Evolutionary conservation across 768 basidiomycete genomes (phyloP), one percentile per base, ranked within the genome.

Genomic region (Lyophyllum semitale): DNA sequence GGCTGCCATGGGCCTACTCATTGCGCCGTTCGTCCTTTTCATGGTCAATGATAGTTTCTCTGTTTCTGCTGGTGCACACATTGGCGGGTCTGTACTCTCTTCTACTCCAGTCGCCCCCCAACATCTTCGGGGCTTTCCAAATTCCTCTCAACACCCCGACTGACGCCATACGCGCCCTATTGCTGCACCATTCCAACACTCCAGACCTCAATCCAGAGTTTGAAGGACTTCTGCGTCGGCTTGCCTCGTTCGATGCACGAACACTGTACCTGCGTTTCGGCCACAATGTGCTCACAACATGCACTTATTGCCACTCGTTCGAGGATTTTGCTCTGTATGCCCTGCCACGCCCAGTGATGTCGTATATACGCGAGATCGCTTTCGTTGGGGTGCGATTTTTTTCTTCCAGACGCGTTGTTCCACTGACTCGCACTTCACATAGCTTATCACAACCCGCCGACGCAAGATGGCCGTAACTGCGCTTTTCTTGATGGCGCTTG

Each of bases 191-290:
- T 1, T 80, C 79, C 8, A 75, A 76, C 23, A 67, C 70, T 2
- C 73, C 70, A 48, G 64, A 67, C 27, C 46, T 89, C 6, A 82
- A 82, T 3, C 60, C 64, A 43, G 73, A 80, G 23, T 59, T 88
- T 35, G 81, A 85, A 35, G 65, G 66, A 27, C 71, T 91, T 33
- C 67, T 91, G 50, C 79, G 71, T 52, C 76, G 81, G 44, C 72
- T 91, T 11, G 75, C 76, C 27, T 78, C 80, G 18, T 79, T 81
- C 60, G 88, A 87, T 33, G 70, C 77, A 55, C 79, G 89, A 51
- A 70, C 75, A 0, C 64, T 80, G 42, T 91, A 89, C 62, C 60
- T 63, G 59, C 89, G 89, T 53, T 88, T 89, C 56, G 89, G 89
- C 22, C 89, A 91, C 67, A 67, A 77, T 25, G 80, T 82, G 4